Conservation (phyloP, 768 basidiomycete species). For the Dacryopinax primogenitus region DNA sequence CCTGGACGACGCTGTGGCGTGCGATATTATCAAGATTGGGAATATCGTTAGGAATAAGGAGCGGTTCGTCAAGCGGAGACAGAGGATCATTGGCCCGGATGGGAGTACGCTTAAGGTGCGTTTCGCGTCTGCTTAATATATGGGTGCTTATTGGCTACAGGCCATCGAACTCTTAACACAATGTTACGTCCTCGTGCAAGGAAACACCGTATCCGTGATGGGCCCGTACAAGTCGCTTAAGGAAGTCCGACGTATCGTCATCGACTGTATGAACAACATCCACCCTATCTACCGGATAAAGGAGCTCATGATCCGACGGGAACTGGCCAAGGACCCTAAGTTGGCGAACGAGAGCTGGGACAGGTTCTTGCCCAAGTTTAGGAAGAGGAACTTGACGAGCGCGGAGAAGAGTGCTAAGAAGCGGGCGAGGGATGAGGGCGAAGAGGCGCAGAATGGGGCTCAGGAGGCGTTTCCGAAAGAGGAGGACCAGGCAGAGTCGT, state of each 20-base stretch:
- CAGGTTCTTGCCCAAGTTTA: constrained; percentile 90
- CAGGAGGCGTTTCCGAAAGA: background rate
- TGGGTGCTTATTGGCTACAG: constrained; percentile 31
- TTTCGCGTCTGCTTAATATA: constrained; percentile 6
- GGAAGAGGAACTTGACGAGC: constrained; percentile 81
- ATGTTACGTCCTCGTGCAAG: constrained; percentile 96
- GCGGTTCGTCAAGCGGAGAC: constrained; percentile 86
- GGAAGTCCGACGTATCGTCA: constrained; percentile 88
- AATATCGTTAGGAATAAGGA: constrained; percentile 90
- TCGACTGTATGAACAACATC: constrained; percentile 99
- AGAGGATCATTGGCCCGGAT: constrained; percentile 93
- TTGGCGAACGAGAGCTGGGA: constrained; percentile 92
- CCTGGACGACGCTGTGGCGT: constrained; percentile 75
- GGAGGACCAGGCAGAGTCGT: constrained; percentile 3
- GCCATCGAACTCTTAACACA: constrained; percentile 93
- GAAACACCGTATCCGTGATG: constrained; percentile 96
- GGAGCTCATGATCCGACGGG: constrained; percentile 96
- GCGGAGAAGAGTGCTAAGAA: constrained; percentile 89
- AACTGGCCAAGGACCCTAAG: constrained; percentile 95
- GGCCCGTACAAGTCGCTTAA: constrained; percentile 90
- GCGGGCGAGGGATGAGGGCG: constrained; percentile 42
- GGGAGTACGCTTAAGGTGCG: constrained; percentile 91
- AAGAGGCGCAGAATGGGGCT: constrained; percentile 12
- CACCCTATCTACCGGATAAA: constrained; percentile 99
- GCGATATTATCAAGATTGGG: constrained; percentile 98